A percentile compares a stretch with the other conserved stretches of the same genome.
phyloP scores from a whole-genome alignment of 768 basidiomycete genomes.

The Cubamyces lactineus region DNA sequence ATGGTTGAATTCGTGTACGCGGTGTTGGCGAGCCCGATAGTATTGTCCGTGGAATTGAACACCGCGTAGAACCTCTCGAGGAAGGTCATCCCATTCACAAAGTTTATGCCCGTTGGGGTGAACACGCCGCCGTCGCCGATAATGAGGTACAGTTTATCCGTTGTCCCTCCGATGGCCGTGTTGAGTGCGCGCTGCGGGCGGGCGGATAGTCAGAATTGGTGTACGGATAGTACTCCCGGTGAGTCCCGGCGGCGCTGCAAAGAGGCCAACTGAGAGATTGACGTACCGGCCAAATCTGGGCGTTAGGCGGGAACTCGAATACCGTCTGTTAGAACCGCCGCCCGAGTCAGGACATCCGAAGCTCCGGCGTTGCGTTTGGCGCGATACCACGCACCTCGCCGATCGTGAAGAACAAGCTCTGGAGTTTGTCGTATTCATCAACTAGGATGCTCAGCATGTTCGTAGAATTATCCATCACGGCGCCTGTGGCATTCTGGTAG shows the following conservation, averaged over 20 bases:
- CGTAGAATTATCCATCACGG: constrained; percentile 33
- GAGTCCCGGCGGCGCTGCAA: background rate
- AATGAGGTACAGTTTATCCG: constrained; percentile 42
- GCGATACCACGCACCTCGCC: constrained; percentile 28
- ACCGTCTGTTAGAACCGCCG: constrained; percentile 14
- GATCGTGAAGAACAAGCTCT: constrained; percentile 38
- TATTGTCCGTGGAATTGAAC: constrained; percentile 59
- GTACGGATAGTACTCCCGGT: background rate
- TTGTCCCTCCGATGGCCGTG: constrained; percentile 45
- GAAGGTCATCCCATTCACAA: constrained; percentile 58
- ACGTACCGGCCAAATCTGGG: constrained; percentile 37
- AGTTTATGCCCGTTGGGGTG: constrained; percentile 54
- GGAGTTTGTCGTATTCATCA: constrained; percentile 35
- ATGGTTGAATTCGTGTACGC: constrained; percentile 49
- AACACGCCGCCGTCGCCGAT: constrained; percentile 42
- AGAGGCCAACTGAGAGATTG: background rate
- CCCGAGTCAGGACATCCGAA: background rate
- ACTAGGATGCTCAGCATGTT: constrained; percentile 36
- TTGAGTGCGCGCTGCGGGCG: constrained; percentile 42
- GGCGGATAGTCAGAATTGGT: no score
- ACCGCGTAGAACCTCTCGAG: constrained; percentile 69
- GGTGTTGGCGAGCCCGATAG: constrained; percentile 58
- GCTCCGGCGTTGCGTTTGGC: background rate
- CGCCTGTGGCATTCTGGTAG: constrained; percentile 39
- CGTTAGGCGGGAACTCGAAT: constrained; percentile 36